A percentile compares a stretch with the other conserved stretches of the same genome.
Evolutionary conservation across 768 basidiomycete genomes (phyloP).

Genomic region (Tricholomella constricta): DNA sequence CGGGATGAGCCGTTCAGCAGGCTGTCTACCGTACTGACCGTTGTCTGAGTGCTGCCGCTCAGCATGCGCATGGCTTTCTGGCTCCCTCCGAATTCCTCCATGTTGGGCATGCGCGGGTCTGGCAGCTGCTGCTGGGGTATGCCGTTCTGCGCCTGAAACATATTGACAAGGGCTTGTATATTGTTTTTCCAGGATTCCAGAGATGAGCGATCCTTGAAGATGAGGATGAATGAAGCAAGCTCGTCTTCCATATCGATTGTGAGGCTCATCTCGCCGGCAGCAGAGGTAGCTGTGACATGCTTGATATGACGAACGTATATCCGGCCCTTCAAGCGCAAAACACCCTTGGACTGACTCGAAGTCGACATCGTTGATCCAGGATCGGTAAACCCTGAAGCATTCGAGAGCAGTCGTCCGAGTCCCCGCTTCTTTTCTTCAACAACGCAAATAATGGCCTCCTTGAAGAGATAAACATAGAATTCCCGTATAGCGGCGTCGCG

Average conservation of each 20-base stretch:
- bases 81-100: slow-evolving; percentile 80
- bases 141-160: slow-evolving; percentile 62
- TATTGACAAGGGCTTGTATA: slow-evolving; percentile 75
- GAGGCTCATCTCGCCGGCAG: slow-evolving; percentile 83
- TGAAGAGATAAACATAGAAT: slow-evolving; percentile 96
- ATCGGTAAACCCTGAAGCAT: slow-evolving; percentile 58
- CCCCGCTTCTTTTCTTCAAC: slow-evolving; percentile 92
- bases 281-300: slow-evolving; percentile 78
- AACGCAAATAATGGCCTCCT: slow-evolving; percentile 98
- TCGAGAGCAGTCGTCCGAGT: slow-evolving; percentile 71
- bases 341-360: slow-evolving; percentile 54
- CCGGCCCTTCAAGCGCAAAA: slow-evolving; percentile 88
- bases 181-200: slow-evolving; percentile 88
- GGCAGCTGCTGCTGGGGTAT: slow-evolving; percentile 34
- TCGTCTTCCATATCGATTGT: slow-evolving; percentile 99
- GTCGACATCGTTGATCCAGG: slow-evolving; percentile 43
- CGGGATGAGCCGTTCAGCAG: slow-evolving; percentile 66
- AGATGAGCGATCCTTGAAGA: slow-evolving; percentile 89
- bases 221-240: slow-evolving; percentile 92
- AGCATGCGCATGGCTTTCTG: slow-evolving; percentile 78
- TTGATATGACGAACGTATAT: slow-evolving; percentile 96
- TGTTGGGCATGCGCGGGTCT: slow-evolving; percentile 46
- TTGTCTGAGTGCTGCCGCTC: slow-evolving; percentile 71
- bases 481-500: slow-evolving; percentile 89
- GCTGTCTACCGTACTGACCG: slow-evolving; percentile 67